Percentiles rank a stretch among this genome's conserved stretches.
Evolutionary conservation across 768 basidiomycete species (phyloP).

Genomic region (Suillus tomentosus): DNA sequence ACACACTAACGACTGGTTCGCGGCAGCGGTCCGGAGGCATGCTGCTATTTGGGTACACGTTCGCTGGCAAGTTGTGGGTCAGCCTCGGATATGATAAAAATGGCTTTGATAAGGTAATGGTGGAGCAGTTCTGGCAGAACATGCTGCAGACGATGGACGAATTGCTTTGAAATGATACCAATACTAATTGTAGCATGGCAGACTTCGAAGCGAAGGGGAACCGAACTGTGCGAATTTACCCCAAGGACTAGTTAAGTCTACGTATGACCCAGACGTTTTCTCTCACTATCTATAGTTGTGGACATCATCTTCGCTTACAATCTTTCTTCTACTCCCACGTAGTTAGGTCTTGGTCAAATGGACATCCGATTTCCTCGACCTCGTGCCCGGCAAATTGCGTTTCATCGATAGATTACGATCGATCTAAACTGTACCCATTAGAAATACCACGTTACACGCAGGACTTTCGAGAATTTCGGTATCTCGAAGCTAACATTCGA

Average conservation of each 20-base stretch:
- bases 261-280: not conserved
- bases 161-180: constrained; percentile 43
- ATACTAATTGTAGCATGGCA: not conserved
- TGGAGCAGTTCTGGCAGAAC: constrained; percentile 69
- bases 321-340: not conserved
- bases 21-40: constrained; percentile 78
- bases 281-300: not conserved
- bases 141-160: constrained; percentile 57
- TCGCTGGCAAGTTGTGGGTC: constrained; percentile 73
- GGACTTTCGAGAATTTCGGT: no score
- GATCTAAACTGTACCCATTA: no score
- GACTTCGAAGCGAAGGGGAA: not conserved
- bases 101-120: constrained; percentile 63
- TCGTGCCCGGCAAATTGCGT: no score
- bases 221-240: not conserved
- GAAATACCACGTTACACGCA: no score
- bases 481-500: no score
- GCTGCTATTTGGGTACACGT: constrained; percentile 82
- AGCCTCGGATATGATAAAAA: constrained; percentile 81
- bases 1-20: constrained; percentile 80
- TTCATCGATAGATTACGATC: no score
- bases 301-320: not conserved
- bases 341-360: not conserved
- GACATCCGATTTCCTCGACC: no score
- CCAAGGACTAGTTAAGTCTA: not conserved